Conservation (phyloP, 73 alveolate species). For the Durusdinium trenchii region DNA sequence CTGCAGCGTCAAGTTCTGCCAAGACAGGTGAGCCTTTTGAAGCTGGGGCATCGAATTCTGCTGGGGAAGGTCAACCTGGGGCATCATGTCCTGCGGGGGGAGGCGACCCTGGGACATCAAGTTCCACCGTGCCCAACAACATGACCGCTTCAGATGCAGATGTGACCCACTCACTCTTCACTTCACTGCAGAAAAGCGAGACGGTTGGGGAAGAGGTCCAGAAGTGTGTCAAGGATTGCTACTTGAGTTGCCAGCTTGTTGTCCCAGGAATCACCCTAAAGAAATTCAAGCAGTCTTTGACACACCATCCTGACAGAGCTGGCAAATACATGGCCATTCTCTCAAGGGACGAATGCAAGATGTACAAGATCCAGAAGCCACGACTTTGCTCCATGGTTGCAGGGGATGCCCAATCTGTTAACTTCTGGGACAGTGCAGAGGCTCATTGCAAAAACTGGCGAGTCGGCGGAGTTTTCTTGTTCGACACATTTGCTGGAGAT, state of each 20-base stretch:
- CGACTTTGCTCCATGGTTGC: not conserved
- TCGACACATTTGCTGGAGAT: not conserved
- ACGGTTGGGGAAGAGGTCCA: too few species aligned
- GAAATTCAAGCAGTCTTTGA: not conserved
- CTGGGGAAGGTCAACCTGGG: too few species aligned
- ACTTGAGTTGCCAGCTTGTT: not conserved
- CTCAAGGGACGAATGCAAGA: not conserved
- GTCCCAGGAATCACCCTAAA: not conserved
- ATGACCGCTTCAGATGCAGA: too few species aligned
- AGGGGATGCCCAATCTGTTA: not conserved
- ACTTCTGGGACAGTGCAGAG: not conserved
- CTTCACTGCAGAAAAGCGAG: too few species aligned
- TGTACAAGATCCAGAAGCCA: not conserved
- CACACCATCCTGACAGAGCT: not conserved
- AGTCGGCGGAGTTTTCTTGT: not conserved
- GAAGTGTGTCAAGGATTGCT: not conserved
- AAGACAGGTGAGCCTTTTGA: too few species aligned
- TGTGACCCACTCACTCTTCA: too few species aligned
- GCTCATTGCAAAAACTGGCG: not conserved
- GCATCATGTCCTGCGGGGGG: too few species aligned
- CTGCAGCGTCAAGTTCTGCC: too few species aligned
- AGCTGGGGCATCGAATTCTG: too few species aligned
- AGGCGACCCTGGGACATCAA: too few species aligned
- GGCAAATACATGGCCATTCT: not conserved
- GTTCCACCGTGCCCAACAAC: too few species aligned